A percentile compares a stretch with the other conserved stretches of the same genome.
These are phyloP conservation scores for Cordia subcordata DNA, from an alignment of 257 asterid genomes.

Conservation along the genomic window DNA sequence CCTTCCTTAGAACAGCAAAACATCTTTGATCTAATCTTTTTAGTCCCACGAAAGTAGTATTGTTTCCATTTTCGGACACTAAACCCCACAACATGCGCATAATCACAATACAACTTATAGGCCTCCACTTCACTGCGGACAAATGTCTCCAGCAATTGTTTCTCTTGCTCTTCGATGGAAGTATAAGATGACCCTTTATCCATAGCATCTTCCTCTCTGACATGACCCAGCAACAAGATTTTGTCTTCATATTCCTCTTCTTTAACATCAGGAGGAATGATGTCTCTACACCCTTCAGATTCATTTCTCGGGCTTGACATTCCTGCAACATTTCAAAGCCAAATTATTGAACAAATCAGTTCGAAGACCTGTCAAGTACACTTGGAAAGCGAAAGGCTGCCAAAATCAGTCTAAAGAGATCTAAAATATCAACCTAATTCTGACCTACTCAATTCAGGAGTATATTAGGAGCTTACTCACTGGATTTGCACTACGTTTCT, in stretches of 20 bases:
- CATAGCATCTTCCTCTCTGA: background rate
- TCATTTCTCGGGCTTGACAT: background rate
- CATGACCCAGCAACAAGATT: background rate
- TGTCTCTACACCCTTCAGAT: background rate
- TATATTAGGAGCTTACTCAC: no score
- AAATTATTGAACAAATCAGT: background rate
- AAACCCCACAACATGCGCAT: constrained; percentile 63
- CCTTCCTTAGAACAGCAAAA: constrained; percentile 77
- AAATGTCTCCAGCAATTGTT: background rate
- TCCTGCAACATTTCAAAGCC: background rate
- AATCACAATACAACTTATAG: constrained; percentile 64
- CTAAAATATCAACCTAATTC: no score
- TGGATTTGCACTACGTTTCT: no score
- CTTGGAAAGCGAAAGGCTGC: no score
- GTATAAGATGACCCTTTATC: background rate
- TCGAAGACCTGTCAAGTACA: background rate
- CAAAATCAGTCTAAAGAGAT: no score
- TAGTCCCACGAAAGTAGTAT: constrained; percentile 64
- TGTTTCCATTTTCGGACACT: constrained; percentile 69
- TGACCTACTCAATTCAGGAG: no score
- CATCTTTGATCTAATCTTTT: constrained; percentile 51
- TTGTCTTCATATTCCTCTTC: background rate
- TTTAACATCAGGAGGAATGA: background rate
- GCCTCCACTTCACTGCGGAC: constrained; percentile 60
- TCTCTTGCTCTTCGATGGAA: background rate